Evolutionary conservation across 176 grass and related monocot species (phyloP), one percentile per base, ranked within the genome.

Genomic region (Bromus sterilis): DNA sequence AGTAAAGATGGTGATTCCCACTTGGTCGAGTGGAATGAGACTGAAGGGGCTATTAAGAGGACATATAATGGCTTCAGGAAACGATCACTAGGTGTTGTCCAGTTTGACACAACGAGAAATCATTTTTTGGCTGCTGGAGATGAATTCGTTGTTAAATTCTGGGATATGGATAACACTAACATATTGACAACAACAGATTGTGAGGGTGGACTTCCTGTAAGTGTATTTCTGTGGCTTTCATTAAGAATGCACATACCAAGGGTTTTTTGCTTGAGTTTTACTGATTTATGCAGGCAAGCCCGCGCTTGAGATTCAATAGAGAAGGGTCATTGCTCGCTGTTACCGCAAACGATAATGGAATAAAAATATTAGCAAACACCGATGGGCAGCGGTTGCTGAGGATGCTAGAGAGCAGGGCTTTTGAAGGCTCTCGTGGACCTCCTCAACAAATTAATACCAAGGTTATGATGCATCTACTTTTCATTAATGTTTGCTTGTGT

Each of bases 11-110:
- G 97, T 25, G 93, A 99, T 39, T 99, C 93, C 11, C 93, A 96
- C 88, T 87, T 99, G 57, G 97, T 99, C 73, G 97, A 99, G 85
- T 99, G 97, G 97, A 99, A 99, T 61, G 97, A 99, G 86, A 89
- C 91, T 60, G 97, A 99, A 83, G 97, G 97, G 33, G 91, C 93
- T 61, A 93, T 95, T 79, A 99, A 96, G 42, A 93, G 97, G 82
- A 93, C 93, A 40, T 99, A 96, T 66, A 88, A 78, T 80, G 97
- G 97, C 40, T 99, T 99, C 58, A 84, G 97, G 77, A 99, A 99
- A 76, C 87, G 93, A 5, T 95, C 97, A 31, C 71, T 87, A 13
- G 97, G 91, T 80, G 93, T 96, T 20, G 93, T 99, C 37, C 97
- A 99, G 75, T 99, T 96, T 85, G 97, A 99, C 79, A 99, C 97